phyloP scores from a whole-genome alignment of 331 rosid genomes.

The Arachis monticola region DNA sequence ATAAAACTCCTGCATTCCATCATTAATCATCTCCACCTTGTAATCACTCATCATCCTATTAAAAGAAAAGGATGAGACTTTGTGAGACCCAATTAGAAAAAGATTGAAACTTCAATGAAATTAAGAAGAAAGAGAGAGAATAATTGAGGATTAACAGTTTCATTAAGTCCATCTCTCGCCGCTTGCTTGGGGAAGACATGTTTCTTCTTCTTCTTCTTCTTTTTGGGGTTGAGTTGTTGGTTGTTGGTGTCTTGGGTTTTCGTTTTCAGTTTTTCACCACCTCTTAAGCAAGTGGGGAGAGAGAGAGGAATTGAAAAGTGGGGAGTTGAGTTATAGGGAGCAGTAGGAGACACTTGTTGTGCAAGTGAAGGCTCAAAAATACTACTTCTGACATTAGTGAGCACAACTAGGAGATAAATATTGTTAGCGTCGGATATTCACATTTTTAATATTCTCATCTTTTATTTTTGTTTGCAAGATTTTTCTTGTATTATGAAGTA shows the following conservation, averaged over 20 bases:
- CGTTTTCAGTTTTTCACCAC: background rate
- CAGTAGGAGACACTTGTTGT: slow-evolving; percentile 36
- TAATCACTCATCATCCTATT: slow-evolving; percentile 57
- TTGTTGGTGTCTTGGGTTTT: background rate
- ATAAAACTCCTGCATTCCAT: slow-evolving; percentile 57
- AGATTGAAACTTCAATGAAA: background rate
- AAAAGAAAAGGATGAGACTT: background rate
- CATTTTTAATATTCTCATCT: too few species aligned
- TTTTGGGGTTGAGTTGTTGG: too few species aligned
- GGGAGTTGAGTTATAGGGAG: background rate
- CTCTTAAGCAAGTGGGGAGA: slow-evolving; percentile 23
- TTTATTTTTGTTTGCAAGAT: too few species aligned
- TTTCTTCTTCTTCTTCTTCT: background rate
- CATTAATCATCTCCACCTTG: slow-evolving; percentile 58
- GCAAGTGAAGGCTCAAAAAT: slow-evolving; percentile 37
- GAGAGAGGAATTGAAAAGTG: slow-evolving; percentile 14
- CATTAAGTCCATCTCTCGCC: slow-evolving; percentile 85
- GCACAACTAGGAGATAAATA: slow-evolving; percentile 38
- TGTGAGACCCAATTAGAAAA: slow-evolving; percentile 10
- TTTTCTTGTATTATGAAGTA: too few species aligned
- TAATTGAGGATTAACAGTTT: slow-evolving; percentile 57
- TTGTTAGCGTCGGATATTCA: background rate
- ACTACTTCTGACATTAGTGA: slow-evolving; percentile 41
- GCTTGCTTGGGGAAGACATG: slow-evolving; percentile 83
- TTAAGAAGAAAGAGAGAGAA: slow-evolving; percentile 11